Evolutionary conservation across 1,284 basidiomycete species (phyloP).

Genomic region (Rhodotorula sp.): DNA sequence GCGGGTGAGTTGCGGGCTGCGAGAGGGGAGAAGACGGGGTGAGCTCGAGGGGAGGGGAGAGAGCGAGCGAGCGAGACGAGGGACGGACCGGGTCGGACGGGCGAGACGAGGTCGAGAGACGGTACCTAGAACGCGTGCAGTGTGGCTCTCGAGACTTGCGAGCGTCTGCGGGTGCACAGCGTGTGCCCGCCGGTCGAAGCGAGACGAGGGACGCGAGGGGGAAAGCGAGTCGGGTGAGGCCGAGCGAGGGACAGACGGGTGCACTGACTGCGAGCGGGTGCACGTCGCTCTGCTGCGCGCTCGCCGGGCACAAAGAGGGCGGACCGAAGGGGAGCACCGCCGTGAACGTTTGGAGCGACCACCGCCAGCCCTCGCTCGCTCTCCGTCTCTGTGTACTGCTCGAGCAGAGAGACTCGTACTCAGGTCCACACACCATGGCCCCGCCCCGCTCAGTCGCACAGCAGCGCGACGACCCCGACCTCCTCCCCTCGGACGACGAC

Average conservation of each 20-base stretch:
- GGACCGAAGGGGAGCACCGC: no score
- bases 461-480: slow-evolving; percentile 20
- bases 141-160: no score
- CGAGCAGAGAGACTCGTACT: not conserved
- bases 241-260: no score
- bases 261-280: no score
- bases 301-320: no score
- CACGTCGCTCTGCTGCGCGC: no score
- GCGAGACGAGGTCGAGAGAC: not conserved
- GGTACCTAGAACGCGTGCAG: not conserved
- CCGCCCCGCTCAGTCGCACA: slow-evolving; percentile 18
- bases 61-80: not conserved
- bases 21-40: not conserved
- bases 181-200: no score
- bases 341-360: no score
- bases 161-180: no score
- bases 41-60: not conserved
- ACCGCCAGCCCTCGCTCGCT: no score
- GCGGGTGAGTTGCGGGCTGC: not conserved
- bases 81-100: not conserved
- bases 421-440: slow-evolving; percentile 12
- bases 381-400: not conserved
- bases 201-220: no score
- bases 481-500: slow-evolving; percentile 35
- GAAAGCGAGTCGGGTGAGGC: no score